Percentiles rank a stretch among this genome's conserved stretches.
Evolutionary conservation across 352 stramenopile species (phyloP).

Genomic region (Sclerospora graminicola): DNA sequence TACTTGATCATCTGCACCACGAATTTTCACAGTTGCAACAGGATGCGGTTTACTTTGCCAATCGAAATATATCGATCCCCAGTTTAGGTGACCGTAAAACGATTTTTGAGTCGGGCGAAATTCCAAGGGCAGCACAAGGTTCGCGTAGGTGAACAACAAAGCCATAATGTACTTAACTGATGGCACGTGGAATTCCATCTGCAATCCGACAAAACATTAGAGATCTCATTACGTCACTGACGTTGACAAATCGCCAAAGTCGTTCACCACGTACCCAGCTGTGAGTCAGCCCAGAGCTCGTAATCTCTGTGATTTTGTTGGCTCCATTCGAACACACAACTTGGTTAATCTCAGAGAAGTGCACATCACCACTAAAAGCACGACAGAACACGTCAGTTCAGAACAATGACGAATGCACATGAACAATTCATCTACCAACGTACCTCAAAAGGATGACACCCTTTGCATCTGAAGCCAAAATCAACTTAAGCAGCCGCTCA

Average conservation of each 20-base stretch:
- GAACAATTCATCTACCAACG: neutral
- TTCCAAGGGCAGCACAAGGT: slow-evolving; percentile 70
- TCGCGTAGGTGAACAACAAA: slow-evolving; percentile 59
- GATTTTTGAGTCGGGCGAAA: slow-evolving; percentile 47
- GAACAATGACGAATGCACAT: neutral
- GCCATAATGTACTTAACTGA: slow-evolving; percentile 43
- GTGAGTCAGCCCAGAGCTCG: slow-evolving; percentile 90
- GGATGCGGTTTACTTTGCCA: slow-evolving; percentile 49
- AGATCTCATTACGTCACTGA: neutral
- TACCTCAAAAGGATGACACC: slow-evolving; percentile 84
- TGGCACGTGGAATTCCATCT: slow-evolving; percentile 70
- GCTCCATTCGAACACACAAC: slow-evolving; percentile 74
- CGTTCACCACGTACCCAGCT: slow-evolving; percentile 61
- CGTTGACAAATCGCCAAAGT: too few species aligned
- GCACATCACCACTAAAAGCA: slow-evolving; percentile 78
- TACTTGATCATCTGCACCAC: slow-evolving; percentile 47
- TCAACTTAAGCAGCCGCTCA: slow-evolving; percentile 72
- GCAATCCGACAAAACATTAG: neutral
- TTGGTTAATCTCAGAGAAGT: slow-evolving; percentile 89
- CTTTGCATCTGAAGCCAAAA: slow-evolving; percentile 76
- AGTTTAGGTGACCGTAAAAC: slow-evolving; percentile 87
- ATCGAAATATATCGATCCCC: slow-evolving; percentile 90
- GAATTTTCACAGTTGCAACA: slow-evolving; percentile 45
- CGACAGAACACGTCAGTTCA: slow-evolving; percentile 4
- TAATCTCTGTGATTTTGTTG: slow-evolving; percentile 77